phyloP scores from a whole-genome alignment of 2,329 filamentous ascomycete species.

The Beauveria bassiana region DNA sequence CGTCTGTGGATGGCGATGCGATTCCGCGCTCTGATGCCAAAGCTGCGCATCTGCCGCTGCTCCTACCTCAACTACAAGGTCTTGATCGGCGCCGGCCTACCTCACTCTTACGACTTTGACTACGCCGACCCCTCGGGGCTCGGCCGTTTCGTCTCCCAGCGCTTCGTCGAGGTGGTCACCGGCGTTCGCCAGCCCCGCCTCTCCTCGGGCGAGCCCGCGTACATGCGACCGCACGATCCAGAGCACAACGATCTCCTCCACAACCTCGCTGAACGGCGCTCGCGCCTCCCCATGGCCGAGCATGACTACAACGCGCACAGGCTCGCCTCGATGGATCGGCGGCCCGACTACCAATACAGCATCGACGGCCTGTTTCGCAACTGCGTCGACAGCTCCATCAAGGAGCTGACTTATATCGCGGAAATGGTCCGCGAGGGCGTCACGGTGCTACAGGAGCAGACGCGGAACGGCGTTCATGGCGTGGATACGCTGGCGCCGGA shows the following conservation, averaged over 20 bases:
- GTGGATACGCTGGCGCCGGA: not conserved
- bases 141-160: slow-evolving; percentile 33
- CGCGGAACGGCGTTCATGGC: not conserved
- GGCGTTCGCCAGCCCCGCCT: slow-evolving; percentile 30
- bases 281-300: slow-evolving; percentile 14
- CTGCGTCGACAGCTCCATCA: slow-evolving; percentile 35
- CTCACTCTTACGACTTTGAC: slow-evolving; percentile 28
- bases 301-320: slow-evolving; percentile 31
- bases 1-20: slow-evolving; percentile 36
- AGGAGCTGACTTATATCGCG: slow-evolving; percentile 36
- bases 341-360: slow-evolving; percentile 34
- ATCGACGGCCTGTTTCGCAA: slow-evolving; percentile 38
- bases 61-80: slow-evolving; percentile 37
- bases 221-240: slow-evolving; percentile 11
- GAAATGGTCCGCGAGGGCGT: slow-evolving; percentile 36
- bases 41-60: slow-evolving; percentile 35
- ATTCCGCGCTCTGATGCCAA: slow-evolving; percentile 27
- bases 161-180: slow-evolving; percentile 38
- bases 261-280: slow-evolving; percentile 14
- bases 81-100: slow-evolving; percentile 26
- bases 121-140: slow-evolving; percentile 34
- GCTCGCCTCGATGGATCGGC: slow-evolving; percentile 30
- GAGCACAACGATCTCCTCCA: slow-evolving; percentile 15
- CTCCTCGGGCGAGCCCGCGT: slow-evolving; percentile 15
- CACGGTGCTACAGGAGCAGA: slow-evolving; percentile 31